Base-by-base conservation (phyloP, 441 rosid species). In the Euphorbia celastroides region DNA sequence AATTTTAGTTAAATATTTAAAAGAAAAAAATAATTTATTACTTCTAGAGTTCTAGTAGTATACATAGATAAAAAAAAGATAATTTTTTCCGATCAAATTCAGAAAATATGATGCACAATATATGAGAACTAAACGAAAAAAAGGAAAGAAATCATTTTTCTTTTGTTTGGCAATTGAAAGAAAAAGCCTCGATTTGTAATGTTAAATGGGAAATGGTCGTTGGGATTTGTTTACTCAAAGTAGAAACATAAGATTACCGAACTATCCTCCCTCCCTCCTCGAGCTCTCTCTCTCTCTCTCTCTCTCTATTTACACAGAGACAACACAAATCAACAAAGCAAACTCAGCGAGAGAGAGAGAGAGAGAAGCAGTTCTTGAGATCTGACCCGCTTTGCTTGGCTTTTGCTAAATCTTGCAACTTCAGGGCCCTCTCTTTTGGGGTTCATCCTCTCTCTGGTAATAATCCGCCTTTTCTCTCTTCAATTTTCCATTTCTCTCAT, bases 401-500 rank as follows among this genome's bases (percentile, higher is more conserved):
- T 70, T 36, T 65, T 69, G 26, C 51, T 34, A 8, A 60, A 72
- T 51, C 64, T 76, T 65, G 63, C 19, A 50, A 62, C 59, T 62
- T 62, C 64, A 36, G 74, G 73, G 68, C 74, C 75, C 72, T 74
- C 75, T 69, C 8, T 66, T 62, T 14, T 52, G 59, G 73, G 81
- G 80, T 74, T 78, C n/a, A 67, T 63, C 68, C 75, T 60, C 57
- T 48, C 42, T 32, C 48, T 42, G 52, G 72, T 75, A 67, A 60
- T 28, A 27, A 61, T 51, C 56, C 5, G 7, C 68, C 56, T 5
- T 23, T 38, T 65, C 26, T 10, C 2, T 26, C 26, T 26, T 38
- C 10, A 38, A 26, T 0, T 52, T 20, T 6, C 23, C 41, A 34
- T 26, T 13, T 41, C 14, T 8, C 2, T 64, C 9, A 19, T 42